Conservation (phyloP, 2,329 filamentous ascomycete genomes). For the Aspergillus tamarii region DNA sequence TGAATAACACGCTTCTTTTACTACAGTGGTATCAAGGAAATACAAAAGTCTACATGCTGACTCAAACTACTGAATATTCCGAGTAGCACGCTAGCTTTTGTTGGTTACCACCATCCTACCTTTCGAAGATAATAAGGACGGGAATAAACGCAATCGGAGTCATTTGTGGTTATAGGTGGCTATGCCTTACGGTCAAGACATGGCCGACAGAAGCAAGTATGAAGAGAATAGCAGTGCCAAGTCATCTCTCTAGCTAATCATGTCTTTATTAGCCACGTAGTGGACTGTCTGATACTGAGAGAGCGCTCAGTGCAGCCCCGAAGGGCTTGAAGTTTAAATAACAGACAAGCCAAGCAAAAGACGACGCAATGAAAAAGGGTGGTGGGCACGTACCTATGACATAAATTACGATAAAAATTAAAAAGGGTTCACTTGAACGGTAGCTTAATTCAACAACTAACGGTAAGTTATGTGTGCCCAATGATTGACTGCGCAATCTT, state of each 20-base stretch:
- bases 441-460: not conserved
- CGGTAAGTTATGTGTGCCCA: not conserved
- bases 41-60: not conserved
- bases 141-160: not conserved
- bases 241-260: not conserved
- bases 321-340: not conserved
- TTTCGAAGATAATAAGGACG: not conserved
- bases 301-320: not conserved
- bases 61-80: not conserved
- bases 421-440: not conserved
- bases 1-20: not conserved
- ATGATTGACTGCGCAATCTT: not conserved
- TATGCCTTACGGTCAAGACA: not conserved
- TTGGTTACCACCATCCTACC: not conserved
- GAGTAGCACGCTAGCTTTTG: not conserved
- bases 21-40: not conserved
- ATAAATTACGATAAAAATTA: not conserved
- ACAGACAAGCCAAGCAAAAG: not conserved
- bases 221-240: not conserved
- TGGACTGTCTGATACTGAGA: not conserved
- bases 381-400: not conserved
- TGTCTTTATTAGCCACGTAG: not conserved
- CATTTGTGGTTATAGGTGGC: not conserved
- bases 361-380: not conserved
- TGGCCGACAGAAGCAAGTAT: not conserved